Evolutionary conservation across 2,329 filamentous ascomycete genomes (phyloP), one percentile per base, ranked within the genome.

Genomic region (Paradendryphiella salina): DNA sequence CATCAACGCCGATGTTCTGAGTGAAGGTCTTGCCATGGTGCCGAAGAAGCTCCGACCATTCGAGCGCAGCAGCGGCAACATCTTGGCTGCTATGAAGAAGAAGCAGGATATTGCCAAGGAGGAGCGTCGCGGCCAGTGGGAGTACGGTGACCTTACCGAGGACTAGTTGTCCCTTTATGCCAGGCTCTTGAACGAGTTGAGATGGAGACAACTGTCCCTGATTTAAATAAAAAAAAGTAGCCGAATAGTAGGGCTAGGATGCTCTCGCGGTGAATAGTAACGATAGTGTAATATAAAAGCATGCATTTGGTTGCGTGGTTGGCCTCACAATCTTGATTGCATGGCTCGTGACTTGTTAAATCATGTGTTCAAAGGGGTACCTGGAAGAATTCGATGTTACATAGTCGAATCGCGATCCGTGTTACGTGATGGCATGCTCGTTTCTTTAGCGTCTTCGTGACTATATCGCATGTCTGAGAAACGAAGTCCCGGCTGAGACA

Each of bases 141-240:
- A 99, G 82, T 99, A 97, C 75, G 94, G 94, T 63, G 94, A 97
- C 73, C 81, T 96, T 69, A 96, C 90, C 11, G 92, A 96, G 61
- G 71, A 66, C 40, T 63, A 63, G 47, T 20, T 33, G 28, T 34
- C 10, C n/a, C 32, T n/a, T 15, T 37, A 32, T 18, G 28, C 20
- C 23, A 28, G 2, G n/a, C 10, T 20, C 28, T 26, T 20, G 18
- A 21, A 17, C 9, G 11, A 13, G 20, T 43, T 43, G 20, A 26
- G n/a, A 15, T 20, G 23, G 33, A 20, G 29, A 20, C 13, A 14
- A 36, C 9, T 29, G 14, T 13, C 21, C n/a, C n/a, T n/a, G n/a
- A n/a, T n/a, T 20, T 14, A 32, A 14, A 18, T 20, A 31, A 36
- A 26, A 7, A 44, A 44, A 44, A 36, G 41, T n/a, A 20, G 31